A percentile compares a stretch with the other conserved stretches of the same genome.
phyloP scores from a whole-genome alignment of 177 flowering plant genomes.

The Vitis hybrid region DNA sequence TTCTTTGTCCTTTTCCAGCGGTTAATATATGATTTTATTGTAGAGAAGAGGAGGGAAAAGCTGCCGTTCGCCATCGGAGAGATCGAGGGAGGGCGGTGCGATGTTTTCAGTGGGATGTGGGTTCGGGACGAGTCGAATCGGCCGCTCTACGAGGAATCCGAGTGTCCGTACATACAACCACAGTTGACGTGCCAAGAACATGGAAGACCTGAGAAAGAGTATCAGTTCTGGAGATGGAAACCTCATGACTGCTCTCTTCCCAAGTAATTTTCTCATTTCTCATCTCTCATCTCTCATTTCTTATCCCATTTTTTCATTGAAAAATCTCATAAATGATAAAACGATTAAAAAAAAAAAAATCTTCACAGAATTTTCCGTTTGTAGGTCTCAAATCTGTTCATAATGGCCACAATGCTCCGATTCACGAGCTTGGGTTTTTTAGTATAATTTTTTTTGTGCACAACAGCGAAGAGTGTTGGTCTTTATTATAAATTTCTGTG shows the following conservation, averaged over 20 bases:
- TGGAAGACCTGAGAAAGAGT: conserved; percentile 71
- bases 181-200: conserved; percentile 78
- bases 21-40: conserved; percentile 7
- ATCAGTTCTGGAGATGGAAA: conserved; percentile 80
- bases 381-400: too few species aligned
- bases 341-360: too few species aligned
- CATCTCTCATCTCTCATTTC: background rate
- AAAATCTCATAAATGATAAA: background rate
- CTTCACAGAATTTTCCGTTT: too few species aligned
- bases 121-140: conserved; percentile 51
- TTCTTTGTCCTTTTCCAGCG: background rate
- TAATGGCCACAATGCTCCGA: too few species aligned
- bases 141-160: conserved; percentile 65
- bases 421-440: too few species aligned
- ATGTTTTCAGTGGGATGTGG: conserved; percentile 74
- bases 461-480: too few species aligned
- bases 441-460: too few species aligned
- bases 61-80: conserved; percentile 58
- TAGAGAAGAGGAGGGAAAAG: conserved; percentile 31
- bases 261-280: conserved; percentile 30
- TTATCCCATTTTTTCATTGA: background rate
- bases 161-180: conserved; percentile 85
- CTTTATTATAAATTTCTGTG: too few species aligned
- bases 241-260: conserved; percentile 75
- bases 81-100: conserved; percentile 52